These are phyloP conservation scores for Globisporangium carolinianum DNA, from an alignment of 352 stramenopile species.

Conservation along the genomic window DNA sequence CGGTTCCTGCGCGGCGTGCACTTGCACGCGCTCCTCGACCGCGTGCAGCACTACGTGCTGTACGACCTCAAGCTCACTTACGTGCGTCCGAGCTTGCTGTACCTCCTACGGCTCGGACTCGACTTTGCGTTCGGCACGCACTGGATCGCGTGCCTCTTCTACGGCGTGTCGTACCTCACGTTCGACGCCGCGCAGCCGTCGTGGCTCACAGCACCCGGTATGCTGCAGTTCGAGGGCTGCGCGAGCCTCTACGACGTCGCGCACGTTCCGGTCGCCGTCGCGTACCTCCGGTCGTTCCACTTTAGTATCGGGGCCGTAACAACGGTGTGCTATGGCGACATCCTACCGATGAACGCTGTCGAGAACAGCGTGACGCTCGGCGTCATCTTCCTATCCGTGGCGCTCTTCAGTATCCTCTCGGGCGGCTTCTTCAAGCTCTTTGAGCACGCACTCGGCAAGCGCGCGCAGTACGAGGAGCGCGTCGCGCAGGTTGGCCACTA, in stretches of 20 bases:
- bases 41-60: conserved; percentile 41
- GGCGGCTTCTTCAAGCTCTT: conserved; percentile 66
- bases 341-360: conserved; percentile 49
- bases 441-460: conserved; percentile 59
- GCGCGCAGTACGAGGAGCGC: conserved; percentile 57
- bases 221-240: conserved; percentile 41
- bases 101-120: conserved; percentile 36
- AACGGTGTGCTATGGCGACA: conserved; percentile 68
- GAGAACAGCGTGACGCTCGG: conserved; percentile 45
- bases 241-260: conserved; percentile 22
- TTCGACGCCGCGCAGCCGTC: conserved; percentile 24
- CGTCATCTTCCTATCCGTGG: conserved; percentile 62
- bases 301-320: conserved; percentile 76
- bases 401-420: conserved; percentile 68
- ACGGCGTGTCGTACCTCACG: conserved; percentile 41
- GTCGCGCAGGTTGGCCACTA: conserved; percentile 50
- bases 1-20: conserved; percentile 45
- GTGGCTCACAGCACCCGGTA: conserved; percentile 52
- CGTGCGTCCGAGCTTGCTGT: conserved; percentile 17
- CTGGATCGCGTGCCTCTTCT: conserved; percentile 53
- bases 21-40: conserved; percentile 33
- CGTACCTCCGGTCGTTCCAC: conserved; percentile 50
- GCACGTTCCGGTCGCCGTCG: conserved; percentile 22
- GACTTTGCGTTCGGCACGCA: conserved; percentile 46
- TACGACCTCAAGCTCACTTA: conserved; percentile 37